Base-by-base conservation (phyloP, 208 protist species). In the Wallacemonas sp. region DNA sequence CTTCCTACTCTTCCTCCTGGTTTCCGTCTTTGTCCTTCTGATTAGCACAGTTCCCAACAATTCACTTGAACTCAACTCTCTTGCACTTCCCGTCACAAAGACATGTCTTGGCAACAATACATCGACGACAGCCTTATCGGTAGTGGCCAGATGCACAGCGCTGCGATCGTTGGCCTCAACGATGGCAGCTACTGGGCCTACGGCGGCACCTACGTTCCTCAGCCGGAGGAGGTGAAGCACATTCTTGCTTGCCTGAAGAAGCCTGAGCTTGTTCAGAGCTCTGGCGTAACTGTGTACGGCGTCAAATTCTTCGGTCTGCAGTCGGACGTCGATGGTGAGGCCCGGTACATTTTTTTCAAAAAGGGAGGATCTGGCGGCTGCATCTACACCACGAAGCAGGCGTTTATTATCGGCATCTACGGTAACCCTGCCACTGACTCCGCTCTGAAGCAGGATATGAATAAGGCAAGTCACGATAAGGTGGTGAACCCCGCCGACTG, bases 121-220 rank as follows among this genome's bases (percentile, higher is more conserved):
- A 79, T 95, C 38, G 86, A 95, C 79, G 82, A 95, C 64, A 90
- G 76, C 72, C 85, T 95, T 24, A 91, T 95, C 59, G 86, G 82
- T 44, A 93, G 85, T 62, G 84, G 86, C 14, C 65, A 82, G 72
- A 95, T 95, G 90, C 90, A 95, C 85, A 95, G 90, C 39, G 87
- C 86, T 19, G 77, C 83, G 14, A 91, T 95, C 76, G 68, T 93
- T 30, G 81, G 90, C 21, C 68, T 88, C 38, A 72, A 69, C 31
- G 90, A 95, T 67, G 86, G 90, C 30, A 91, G 84, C 73, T 95
- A 95, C 77, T 95, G 90, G 87, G 90, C 86, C 0, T 91, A 93
- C 53, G 90, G 90, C 31, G 90, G 90, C 53, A 91, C 42, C 39
- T 90, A 91, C 70, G 76, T 95, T 45, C 90, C 90, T 28, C 90